Evolutionary conservation across 345 rosid genomes (phyloP), one percentile per base, ranked within the genome.

Genomic region (Dimocarpus longan): DNA sequence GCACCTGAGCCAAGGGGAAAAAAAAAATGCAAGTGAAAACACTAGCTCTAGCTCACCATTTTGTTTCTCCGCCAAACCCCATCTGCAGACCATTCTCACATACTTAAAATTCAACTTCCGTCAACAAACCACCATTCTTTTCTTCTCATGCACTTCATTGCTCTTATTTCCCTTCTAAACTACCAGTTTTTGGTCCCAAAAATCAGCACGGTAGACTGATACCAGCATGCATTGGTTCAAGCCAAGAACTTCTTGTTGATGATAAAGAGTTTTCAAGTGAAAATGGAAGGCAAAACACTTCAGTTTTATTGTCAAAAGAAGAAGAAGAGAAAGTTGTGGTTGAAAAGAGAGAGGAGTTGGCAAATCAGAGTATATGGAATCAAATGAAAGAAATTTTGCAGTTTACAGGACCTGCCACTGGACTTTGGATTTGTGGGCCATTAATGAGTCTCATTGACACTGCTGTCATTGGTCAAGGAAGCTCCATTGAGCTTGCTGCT

Each of bases 391-490:
- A 95, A 89, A 95, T 95, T 63, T 88, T 90, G 6, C 73, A 79
- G 89, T 95, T 93, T 74, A 91, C 97, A 0, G 99, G 95, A 60
- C 98, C 99, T 1, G 99, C 99, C 5, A 87, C 96, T 0, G 98
- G 95, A 15, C 82, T 95, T 59, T 92, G 98, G 98, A 82, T 93
- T 2, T 95, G 97, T 81, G 95, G 91, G 28, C 98, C 98, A 22
- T 86, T 95, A 89, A 95, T 95, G 98, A 95, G 98, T 85, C 93
- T 93, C 68, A 93, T 92, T 72, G 95, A 92, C 72, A 95, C 98
- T 42, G 98, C 89, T 6, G 95, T 93, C 52, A 88, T 95, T 67
- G 98, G 98, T 78, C 98, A 95, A 75, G 92, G 94, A 78, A 93
- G 98, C 87, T 93, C 93, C 5, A 66, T 90, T 52, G 98, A 95